Percentiles rank a stretch among this genome's conserved stretches.
These are phyloP conservation scores for Hypoxylon intermedium DNA, from an alignment of 495 filamentous ascomycete species.

Conservation along the genomic window DNA sequence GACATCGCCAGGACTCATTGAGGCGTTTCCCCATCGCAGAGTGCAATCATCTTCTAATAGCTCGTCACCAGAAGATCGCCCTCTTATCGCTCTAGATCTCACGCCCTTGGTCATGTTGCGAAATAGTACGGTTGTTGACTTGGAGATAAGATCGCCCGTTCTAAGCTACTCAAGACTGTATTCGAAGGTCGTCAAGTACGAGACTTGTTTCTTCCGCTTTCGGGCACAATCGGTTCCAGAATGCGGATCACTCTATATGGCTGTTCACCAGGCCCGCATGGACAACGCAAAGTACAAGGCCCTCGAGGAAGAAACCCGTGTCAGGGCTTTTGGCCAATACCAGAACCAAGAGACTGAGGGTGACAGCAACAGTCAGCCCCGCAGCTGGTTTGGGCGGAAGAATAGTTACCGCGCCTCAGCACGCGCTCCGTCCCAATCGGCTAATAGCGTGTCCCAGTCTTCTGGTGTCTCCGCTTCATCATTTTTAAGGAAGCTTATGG, in stretches of 20 bases:
- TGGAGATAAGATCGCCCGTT: slow-evolving; percentile 86
- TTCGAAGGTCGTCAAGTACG: slow-evolving; percentile 75
- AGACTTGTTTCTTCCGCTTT: slow-evolving; percentile 68
- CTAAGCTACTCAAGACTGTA: slow-evolving; percentile 63
- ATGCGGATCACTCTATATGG: slow-evolving; percentile 78
- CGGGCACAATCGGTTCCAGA: slow-evolving; percentile 79
- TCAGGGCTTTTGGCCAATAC: slow-evolving; percentile 56
- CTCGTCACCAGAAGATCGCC: slow-evolving; percentile 52
- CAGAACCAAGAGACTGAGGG: slow-evolving; percentile 45
- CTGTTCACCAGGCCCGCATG: slow-evolving; percentile 82
- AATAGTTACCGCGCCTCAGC: slow-evolving; percentile 65
- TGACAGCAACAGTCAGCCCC: slow-evolving; percentile 49
- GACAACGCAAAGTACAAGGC: slow-evolving; percentile 89
- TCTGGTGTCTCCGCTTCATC: slow-evolving; percentile 76
- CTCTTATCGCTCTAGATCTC: slow-evolving; percentile 80
- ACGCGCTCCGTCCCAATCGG: slow-evolving; percentile 58
- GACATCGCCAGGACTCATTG: slow-evolving; percentile 83
- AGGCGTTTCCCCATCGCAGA: slow-evolving; percentile 74
- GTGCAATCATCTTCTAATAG: slow-evolving; percentile 42
- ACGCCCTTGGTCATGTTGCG: slow-evolving; percentile 88
- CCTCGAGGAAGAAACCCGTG: slow-evolving; percentile 67
- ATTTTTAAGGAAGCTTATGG: slow-evolving; percentile 67
- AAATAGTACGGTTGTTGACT: slow-evolving; percentile 88
- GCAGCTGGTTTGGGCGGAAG: slow-evolving; percentile 65
- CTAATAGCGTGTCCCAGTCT: slow-evolving; percentile 46